A percentile compares a stretch with the other conserved stretches of the same genome.
phyloP scores from a whole-genome alignment of 345 rosid genomes.

The Bruguiera parviflora region DNA sequence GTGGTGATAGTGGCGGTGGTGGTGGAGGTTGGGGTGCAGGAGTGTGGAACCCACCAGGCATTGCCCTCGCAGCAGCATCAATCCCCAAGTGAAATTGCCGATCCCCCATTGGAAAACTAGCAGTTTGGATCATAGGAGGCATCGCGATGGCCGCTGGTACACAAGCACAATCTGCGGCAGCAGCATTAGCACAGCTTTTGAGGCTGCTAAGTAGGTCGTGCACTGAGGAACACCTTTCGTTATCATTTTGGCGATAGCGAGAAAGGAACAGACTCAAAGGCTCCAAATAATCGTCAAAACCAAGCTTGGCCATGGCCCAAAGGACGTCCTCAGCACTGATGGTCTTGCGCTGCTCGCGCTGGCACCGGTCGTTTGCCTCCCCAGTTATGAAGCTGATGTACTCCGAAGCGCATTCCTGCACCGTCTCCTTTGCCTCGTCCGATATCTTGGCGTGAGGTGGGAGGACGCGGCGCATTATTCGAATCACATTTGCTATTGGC shows the following conservation, averaged over 20 bases:
- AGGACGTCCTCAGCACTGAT: constrained; percentile 88
- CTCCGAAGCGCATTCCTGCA: constrained; percentile 96
- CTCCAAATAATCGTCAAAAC: constrained; percentile 84
- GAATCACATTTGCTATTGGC: constrained; percentile 90
- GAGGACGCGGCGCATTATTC: constrained; percentile 87
- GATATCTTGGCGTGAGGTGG: constrained; percentile 93
- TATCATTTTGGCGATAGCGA: constrained; percentile 74
- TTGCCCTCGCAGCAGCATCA: constrained; percentile 10
- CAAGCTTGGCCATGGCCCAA: constrained; percentile 94
- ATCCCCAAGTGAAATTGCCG: background rate
- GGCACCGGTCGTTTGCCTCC: constrained; percentile 96
- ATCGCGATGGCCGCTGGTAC: no score
- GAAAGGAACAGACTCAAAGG: constrained; percentile 72
- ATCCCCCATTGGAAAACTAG: no score
- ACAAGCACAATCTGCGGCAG: background rate
- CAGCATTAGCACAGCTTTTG: constrained; percentile 8
- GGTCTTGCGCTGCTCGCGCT: constrained; percentile 92
- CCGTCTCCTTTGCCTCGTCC: constrained; percentile 90
- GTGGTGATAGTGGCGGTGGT: background rate
- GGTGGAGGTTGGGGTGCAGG: background rate
- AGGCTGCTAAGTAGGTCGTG: constrained; percentile 9
- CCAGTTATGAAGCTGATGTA: constrained; percentile 97
- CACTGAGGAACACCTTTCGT: constrained; percentile 35
- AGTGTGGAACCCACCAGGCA: constrained; percentile 5
- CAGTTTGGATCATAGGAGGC: no score